phyloP scores from a whole-genome alignment of 495 filamentous ascomycete genomes.

The Xylaria palmicola region DNA sequence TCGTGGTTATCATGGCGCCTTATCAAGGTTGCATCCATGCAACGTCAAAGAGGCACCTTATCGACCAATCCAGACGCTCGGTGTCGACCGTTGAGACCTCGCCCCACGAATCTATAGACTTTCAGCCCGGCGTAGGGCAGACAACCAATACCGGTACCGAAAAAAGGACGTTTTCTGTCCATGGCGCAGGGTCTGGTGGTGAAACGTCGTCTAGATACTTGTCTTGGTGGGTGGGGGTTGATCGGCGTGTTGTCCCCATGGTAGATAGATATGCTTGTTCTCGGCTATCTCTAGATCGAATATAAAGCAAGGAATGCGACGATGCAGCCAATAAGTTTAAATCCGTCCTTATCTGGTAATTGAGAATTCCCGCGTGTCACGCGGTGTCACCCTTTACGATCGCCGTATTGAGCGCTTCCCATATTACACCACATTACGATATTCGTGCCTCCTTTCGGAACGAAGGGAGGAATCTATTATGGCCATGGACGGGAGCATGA shows the following conservation, averaged over 20 bases:
- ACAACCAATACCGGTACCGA: neutral
- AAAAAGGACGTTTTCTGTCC: neutral
- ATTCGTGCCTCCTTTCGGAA: neutral
- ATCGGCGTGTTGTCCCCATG: neutral
- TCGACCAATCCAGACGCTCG: constrained; percentile 10
- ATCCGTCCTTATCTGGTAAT: neutral
- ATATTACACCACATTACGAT: neutral
- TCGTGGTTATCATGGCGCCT: neutral
- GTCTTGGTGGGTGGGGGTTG: neutral
- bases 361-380: neutral
- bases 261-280: neutral
- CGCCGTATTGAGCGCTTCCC: too few relatives aligned
- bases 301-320: constrained; percentile 5
- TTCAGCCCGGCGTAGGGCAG: constrained; percentile 5
- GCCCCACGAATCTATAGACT: neutral
- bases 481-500: constrained; percentile 5
- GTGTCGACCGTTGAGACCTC: neutral
- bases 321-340: neutral
- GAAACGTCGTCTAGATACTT: neutral
- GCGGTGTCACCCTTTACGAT: neutral
- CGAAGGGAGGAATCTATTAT: neutral
- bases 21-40: constrained; percentile 11
- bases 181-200: neutral
- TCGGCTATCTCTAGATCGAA: neutral
- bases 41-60: neutral